Evolutionary conservation across 225 moss, liverwort and hornwort genomes (phyloP).

Genomic region (Polytrichum commune): DNA sequence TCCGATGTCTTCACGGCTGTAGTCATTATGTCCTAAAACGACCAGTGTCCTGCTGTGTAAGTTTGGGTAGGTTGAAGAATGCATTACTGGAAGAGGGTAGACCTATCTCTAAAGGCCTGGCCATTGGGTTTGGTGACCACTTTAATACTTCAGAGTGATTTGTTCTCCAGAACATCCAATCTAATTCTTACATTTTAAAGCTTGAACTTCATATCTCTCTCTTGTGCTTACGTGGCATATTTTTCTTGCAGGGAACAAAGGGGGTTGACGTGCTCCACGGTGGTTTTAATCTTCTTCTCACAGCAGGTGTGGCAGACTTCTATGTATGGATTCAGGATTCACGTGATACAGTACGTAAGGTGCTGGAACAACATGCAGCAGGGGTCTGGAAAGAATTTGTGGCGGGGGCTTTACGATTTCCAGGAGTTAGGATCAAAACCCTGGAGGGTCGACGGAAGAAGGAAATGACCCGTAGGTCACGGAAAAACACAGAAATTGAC

Average conservation of each 20-base stretch:
- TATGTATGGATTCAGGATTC: slow-evolving; percentile 64
- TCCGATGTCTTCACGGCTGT: too few relatives aligned
- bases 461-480: slow-evolving; percentile 77
- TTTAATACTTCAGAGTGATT: too few relatives aligned
- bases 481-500: slow-evolving; percentile 62
- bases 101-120: too few relatives aligned
- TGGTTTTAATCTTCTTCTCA: slow-evolving; percentile 73
- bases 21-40: too few relatives aligned
- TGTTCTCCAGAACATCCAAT: too few relatives aligned
- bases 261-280: slow-evolving; percentile 76
- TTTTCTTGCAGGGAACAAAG: slow-evolving; percentile 35
- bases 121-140: too few relatives aligned
- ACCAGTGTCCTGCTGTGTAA: too few relatives aligned
- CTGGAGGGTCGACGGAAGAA: slow-evolving; percentile 79
- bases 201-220: neutral
- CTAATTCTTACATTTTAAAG: neutral
- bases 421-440: slow-evolving; percentile 70
- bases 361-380: slow-evolving; percentile 70
- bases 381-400: slow-evolving; percentile 77
- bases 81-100: too few relatives aligned
- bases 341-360: slow-evolving; percentile 38
- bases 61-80: too few relatives aligned
- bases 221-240: neutral
- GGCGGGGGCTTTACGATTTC: slow-evolving; percentile 71
- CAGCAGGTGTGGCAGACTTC: slow-evolving; percentile 49